Percentiles rank a stretch among this genome's conserved stretches.
Evolutionary conservation across 208 protist species (phyloP).

Genomic region (Crithidia thermophila): DNA sequence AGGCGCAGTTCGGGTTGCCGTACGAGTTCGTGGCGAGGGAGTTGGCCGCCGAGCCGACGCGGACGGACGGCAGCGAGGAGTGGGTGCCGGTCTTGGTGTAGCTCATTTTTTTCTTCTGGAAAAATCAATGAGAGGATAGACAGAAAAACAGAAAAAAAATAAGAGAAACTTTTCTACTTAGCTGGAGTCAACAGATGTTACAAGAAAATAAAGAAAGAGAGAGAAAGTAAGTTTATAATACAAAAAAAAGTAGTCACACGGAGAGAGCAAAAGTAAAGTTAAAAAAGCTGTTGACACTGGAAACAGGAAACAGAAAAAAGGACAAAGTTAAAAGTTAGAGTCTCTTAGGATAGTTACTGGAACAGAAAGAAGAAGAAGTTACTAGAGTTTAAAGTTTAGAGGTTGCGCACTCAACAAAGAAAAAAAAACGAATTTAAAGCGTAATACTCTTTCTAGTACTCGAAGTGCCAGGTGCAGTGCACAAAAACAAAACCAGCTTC

Average conservation of each 20-base stretch:
- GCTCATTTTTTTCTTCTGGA: slow-evolving; percentile 18
- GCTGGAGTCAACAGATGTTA: neutral
- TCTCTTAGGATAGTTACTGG: no score
- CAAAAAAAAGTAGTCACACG: neutral
- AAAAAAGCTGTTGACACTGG: no score
- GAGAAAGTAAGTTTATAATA: neutral
- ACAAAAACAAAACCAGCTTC: slow-evolving; percentile 4
- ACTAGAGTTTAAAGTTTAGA: no score
- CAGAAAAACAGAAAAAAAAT: slow-evolving; percentile 8
- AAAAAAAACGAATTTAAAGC: neutral
- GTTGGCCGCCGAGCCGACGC: slow-evolving; percentile 22
- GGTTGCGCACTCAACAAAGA: no score
- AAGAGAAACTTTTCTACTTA: neutral
- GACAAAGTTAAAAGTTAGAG: no score
- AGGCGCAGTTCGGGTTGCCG: slow-evolving; percentile 14
- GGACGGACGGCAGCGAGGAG: slow-evolving; percentile 17
- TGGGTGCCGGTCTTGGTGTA: slow-evolving; percentile 3
- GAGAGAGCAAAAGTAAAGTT: no score
- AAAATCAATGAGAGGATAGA: neutral
- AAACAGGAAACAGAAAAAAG: no score
- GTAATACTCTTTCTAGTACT: neutral
- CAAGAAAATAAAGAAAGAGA: slow-evolving; percentile 11
- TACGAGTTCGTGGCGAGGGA: slow-evolving; percentile 8
- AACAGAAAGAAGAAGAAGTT: no score
- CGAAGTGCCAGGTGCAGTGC: slow-evolving; percentile 1